Evolutionary conservation across 2,329 filamentous ascomycete genomes (phyloP).

Genomic region (Podosphaera leucotricha): DNA sequence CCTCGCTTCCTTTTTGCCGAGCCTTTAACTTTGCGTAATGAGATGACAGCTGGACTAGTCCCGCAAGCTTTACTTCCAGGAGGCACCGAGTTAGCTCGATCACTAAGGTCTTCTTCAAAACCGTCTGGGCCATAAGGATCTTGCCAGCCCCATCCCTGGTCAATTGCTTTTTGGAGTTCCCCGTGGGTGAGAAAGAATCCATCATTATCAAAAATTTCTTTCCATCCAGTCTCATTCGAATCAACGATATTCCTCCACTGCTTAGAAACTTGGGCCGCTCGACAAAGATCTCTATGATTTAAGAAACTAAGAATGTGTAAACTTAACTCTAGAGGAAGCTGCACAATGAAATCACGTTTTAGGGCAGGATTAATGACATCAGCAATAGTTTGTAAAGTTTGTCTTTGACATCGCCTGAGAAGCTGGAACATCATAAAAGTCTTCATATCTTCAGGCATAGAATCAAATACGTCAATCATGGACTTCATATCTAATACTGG

Average conservation of each 20-base stretch:
- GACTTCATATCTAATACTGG: constrained; percentile 29
- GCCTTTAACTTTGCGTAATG: constrained; percentile 9
- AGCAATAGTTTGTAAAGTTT: constrained; percentile 72
- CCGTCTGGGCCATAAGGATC: constrained; percentile 53
- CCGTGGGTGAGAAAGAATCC: constrained; percentile 57
- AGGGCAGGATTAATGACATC: constrained; percentile 80
- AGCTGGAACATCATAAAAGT: constrained; percentile 95
- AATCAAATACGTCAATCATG: constrained; percentile 76
- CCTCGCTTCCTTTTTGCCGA: constrained; percentile 16
- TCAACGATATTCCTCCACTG: constrained; percentile 82
- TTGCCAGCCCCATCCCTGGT: constrained; percentile 95
- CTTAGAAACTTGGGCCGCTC: constrained; percentile 79
- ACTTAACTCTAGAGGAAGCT: constrained; percentile 66
- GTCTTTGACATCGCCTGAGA: constrained; percentile 63
- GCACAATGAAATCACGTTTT: constrained; percentile 76
- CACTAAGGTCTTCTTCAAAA: constrained; percentile 60
- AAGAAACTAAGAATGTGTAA: constrained; percentile 75
- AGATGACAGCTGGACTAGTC: constrained; percentile 4
- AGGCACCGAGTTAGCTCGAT: constrained; percentile 2
- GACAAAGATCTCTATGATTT: constrained; percentile 65
- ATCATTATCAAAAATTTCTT: constrained; percentile 66
- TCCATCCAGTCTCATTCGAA: constrained; percentile 88
- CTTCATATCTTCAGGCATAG: constrained; percentile 78
- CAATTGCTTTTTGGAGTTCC: constrained; percentile 66
- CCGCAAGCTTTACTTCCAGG: constrained; percentile 23